Base-by-base conservation (phyloP, 768 basidiomycete genomes). In the Lentinula lateritia region DNA sequence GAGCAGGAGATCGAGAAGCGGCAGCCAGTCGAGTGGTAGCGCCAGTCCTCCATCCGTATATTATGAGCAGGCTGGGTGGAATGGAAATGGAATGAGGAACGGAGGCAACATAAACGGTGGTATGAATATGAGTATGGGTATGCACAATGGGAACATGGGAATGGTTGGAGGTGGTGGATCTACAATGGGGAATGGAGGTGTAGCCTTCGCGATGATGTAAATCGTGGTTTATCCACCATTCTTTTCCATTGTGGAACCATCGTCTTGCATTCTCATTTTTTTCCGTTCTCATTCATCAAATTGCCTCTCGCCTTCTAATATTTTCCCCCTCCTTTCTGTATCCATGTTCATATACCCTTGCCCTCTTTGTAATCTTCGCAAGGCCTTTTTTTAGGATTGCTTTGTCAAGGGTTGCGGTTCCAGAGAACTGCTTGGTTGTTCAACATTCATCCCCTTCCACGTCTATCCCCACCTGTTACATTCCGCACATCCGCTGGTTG, bases 1-100 rank as follows among this genome's bases (percentile, higher is more conserved):
- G 56, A 43, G 28, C 28, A 60, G 50, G 41, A 38, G 75, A 61
- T 67, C 50, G 61, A 69, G 50, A 69, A 71, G 63, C 62, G 70
- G 67, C 48, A 69, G 54, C 69, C 69, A 34, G 68, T 71, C 64
- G 67, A 67, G 23, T 0, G 67, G 16, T 72, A 62, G 55, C 42
- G 50, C 61, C 15, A 60, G 59, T 39, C 55, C 55, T 5, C 45
- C 41, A 42, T 43, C 32, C 9, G 48, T 28, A 18, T 57, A 50
- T 16, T 52, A 48, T 43, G 61, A 58, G 9, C 46, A 52, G 16
- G 23, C 41, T 16, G 55, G 18, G 13, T 58, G 61, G 56, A 58
- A 62, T 46, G 63, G 59, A 36, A 57, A 61, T 56, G 61, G 50
- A 39, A 60, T 52, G 58, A 62, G 57, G 20, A 58, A 35, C 57